phyloP scores from a whole-genome alignment of 768 basidiomycete species.

The Galerina marginata region DNA sequence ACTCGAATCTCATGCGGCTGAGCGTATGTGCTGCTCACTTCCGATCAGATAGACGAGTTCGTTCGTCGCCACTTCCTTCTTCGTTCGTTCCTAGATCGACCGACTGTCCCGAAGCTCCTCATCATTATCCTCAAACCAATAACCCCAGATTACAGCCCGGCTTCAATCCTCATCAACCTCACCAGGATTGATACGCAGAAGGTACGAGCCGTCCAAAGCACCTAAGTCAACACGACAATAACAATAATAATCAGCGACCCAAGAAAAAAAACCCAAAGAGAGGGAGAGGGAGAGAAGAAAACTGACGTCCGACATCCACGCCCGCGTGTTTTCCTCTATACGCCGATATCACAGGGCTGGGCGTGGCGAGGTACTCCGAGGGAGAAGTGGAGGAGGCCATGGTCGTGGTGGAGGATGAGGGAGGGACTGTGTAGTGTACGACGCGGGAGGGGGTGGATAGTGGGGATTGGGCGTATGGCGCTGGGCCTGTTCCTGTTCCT shows the following conservation, averaged over 20 bases:
- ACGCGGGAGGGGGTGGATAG: slow-evolving; percentile 46
- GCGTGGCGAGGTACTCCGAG: slow-evolving; percentile 38
- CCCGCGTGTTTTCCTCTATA: slow-evolving; percentile 46
- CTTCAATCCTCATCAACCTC: slow-evolving; percentile 1
- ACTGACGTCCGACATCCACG: slow-evolving; percentile 44
- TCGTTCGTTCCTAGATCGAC: too few relatives aligned
- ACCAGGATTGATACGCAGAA: slow-evolving; percentile 27
- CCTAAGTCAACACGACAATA: slow-evolving; percentile 30
- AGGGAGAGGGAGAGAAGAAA: neutral
- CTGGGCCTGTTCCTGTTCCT: too few relatives aligned
- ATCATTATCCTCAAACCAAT: too few relatives aligned
- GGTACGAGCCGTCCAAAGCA: slow-evolving; percentile 47
- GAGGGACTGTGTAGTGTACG: slow-evolving; percentile 39
- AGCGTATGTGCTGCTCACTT: too few relatives aligned
- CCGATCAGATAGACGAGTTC: too few relatives aligned
- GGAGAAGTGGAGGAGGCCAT: slow-evolving; percentile 34
- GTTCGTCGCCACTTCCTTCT: too few relatives aligned
- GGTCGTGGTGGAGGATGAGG: slow-evolving; percentile 36
- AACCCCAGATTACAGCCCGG: too few relatives aligned
- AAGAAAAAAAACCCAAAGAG: too few relatives aligned
- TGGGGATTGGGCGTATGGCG: slow-evolving; percentile 42
- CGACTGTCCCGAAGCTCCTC: too few relatives aligned
- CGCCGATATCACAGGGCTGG: slow-evolving; percentile 48
- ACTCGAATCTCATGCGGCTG: too few relatives aligned
- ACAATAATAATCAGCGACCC: neutral